Base-by-base conservation (phyloP, 1,284 basidiomycete genomes). In the Ustilago esculenta region DNA sequence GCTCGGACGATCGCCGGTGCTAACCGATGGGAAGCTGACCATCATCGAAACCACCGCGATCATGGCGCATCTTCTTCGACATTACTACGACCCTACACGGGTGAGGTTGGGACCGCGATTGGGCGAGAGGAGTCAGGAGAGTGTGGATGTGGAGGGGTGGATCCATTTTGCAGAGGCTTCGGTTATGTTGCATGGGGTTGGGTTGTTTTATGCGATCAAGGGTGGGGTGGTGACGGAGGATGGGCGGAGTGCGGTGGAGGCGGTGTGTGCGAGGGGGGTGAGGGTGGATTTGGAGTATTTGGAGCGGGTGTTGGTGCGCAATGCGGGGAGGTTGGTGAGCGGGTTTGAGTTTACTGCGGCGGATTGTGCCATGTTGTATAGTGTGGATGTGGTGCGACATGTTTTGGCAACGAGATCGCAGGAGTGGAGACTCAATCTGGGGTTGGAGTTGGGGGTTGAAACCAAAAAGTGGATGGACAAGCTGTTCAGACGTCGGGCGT, bases 11-110 rank as follows among this genome's bases (percentile, higher is more conserved):
- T 69, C 66, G 2, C 66, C 66, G 17, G 60, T 69, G 0, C 48
- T 69, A 7, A 56, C 56, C 12, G 66, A 69, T 27, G 59, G 53
- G 10, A 21, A 29, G 0, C 34, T 69, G 3, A 64, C 55, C 24
- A 59, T 69, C 29, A 59, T 59, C 46, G 66, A 69, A 18, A 59
- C 59, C 2, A 64, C 56, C 20, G 51, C 56, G 8, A 69, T 69
- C 66, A 48, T 61, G 41, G 20, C 45, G 11, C 51, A 69, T 29
- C 51, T 69, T 2, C 20, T 69, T 14, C 40, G 29, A 18, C 66
- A 69, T 48, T 64, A 69, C 35, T 69, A 63, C 33, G 47, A 69
- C 21, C 44, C 66, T 0, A 3, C 20, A 1, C 20, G 32, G 0
- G 66, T 59, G 6, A 3, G n/a, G 5, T 44, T 58, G 8, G 66